Evolutionary conservation across 441 rosid species (phyloP).

Genomic region (Populus hybrid): DNA sequence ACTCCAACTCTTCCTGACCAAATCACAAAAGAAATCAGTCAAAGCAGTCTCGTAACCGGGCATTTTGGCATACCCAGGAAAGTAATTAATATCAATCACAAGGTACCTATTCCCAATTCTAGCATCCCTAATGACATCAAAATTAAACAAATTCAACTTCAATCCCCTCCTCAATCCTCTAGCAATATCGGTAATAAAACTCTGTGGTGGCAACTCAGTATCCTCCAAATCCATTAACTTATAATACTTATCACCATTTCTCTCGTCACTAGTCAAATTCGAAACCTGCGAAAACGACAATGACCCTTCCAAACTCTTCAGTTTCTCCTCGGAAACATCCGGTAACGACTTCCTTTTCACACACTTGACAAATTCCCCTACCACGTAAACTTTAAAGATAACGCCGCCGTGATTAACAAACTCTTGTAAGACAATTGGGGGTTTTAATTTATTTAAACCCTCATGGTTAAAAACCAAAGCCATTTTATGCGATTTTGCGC

Average conservation of each 20-base stretch:
- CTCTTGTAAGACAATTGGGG: conserved; percentile 60
- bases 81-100: conserved; percentile 60
- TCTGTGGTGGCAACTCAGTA: conserved; percentile 45
- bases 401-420: conserved; percentile 71
- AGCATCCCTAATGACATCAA: conserved; percentile 58
- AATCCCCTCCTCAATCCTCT: conserved; percentile 43
- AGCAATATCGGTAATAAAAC: conserved; percentile 40
- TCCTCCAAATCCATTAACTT: conserved; percentile 38
- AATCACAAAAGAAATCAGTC: conserved; percentile 47
- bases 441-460: conserved; percentile 44
- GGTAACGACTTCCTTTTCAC: conserved; percentile 58
- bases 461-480: conserved; percentile 43
- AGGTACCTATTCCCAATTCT: conserved; percentile 48
- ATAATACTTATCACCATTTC: conserved; percentile 31
- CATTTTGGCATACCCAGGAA: conserved; percentile 66
- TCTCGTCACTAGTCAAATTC: conserved; percentile 37
- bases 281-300: conserved; percentile 58
- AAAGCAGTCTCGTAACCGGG: conserved; percentile 49
- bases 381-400: conserved; percentile 60
- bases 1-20: conserved; percentile 16
- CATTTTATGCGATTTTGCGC: conserved; percentile 59
- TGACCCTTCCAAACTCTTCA: conserved; percentile 37
- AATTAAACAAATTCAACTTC: conserved; percentile 53
- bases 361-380: conserved; percentile 49
- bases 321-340: conserved; percentile 51